Conservation (phyloP, 2,329 filamentous ascomycete species). For the Fusarium sp. region DNA sequence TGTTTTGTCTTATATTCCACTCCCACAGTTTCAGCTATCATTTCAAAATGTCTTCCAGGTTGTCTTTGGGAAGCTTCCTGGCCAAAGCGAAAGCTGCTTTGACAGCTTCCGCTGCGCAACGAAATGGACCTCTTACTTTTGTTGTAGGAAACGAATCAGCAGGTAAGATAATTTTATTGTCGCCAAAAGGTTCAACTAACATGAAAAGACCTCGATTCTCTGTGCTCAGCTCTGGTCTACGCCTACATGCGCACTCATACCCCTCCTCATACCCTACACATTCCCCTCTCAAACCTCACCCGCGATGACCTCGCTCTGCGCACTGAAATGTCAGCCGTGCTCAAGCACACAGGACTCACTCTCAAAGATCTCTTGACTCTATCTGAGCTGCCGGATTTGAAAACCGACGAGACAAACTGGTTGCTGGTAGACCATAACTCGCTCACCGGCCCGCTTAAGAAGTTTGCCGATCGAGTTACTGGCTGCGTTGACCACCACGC, state of each 20-base stretch:
- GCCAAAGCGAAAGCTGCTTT: conserved; percentile 63
- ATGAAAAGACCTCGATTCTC: conserved; percentile 78
- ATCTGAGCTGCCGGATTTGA: conserved; percentile 62
- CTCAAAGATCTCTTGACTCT: conserved; percentile 74
- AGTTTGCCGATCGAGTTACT: conserved; percentile 66
- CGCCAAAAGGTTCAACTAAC: background rate
- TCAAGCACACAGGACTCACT: conserved; percentile 70
- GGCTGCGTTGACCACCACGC: conserved; percentile 85
- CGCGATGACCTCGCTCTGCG: conserved; percentile 76
- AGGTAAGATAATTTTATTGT: conserved; percentile 56
- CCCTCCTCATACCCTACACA: conserved; percentile 68
- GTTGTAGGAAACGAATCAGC: conserved; percentile 77
- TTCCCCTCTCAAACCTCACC: conserved; percentile 80
- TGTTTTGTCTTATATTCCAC: background rate
- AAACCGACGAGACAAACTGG: conserved; percentile 72
- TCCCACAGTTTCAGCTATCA: background rate
- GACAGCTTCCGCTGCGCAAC: conserved; percentile 58
- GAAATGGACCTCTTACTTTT: conserved; percentile 66
- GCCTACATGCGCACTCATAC: conserved; percentile 78
- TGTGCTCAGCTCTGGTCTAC: conserved; percentile 79
- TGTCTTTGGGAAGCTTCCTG: conserved; percentile 65
- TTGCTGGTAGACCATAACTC: conserved; percentile 85
- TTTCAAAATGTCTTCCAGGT: conserved; percentile 48
- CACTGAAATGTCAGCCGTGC: conserved; percentile 76
- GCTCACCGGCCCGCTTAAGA: conserved; percentile 70